phyloP scores from a whole-genome alignment of 2,329 filamentous ascomycete species.

The Ascochyta clinopodiicola region DNA sequence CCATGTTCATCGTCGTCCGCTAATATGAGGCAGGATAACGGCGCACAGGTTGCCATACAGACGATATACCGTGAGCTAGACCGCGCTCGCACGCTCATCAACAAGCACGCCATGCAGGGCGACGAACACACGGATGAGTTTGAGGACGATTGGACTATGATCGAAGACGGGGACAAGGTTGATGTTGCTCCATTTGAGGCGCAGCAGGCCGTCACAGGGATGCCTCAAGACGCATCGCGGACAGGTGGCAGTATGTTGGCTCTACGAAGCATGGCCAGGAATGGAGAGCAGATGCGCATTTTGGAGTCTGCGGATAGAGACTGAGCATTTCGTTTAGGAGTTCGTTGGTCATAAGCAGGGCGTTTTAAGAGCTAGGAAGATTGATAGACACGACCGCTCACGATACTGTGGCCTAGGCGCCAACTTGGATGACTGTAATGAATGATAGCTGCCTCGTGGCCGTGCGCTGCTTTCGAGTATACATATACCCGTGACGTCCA shows the following conservation, averaged over 20 bases:
- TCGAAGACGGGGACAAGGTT: constrained; percentile 65
- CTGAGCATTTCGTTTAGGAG: constrained; percentile 21
- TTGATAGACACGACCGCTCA: constrained; percentile 14
- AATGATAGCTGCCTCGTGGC: background rate
- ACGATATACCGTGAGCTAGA: constrained; percentile 94
- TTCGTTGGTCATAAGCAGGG: constrained; percentile 7
- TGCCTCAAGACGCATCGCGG: constrained; percentile 31
- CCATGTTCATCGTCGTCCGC: constrained; percentile 32
- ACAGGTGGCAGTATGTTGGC: constrained; percentile 32
- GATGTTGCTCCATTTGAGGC: constrained; percentile 30
- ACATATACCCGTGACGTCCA: background rate
- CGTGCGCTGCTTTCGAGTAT: background rate
- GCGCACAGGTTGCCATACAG: constrained; percentile 88
- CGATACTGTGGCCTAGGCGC: background rate
- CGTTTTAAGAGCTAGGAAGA: constrained; percentile 9
- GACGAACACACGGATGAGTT: constrained; percentile 63
- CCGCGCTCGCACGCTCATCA: constrained; percentile 85
- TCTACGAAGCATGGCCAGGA: constrained; percentile 42
- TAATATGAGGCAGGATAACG: constrained; percentile 71
- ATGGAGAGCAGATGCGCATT: constrained; percentile 29
- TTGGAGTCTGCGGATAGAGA: constrained; percentile 29
- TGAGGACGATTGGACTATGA: constrained; percentile 90
- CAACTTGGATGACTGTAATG: background rate
- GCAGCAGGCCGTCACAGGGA: constrained; percentile 28
- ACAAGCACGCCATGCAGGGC: constrained; percentile 56